Evolutionary conservation across 257 asterid genomes (phyloP).

Genomic region (Lavandula angustifolia): DNA sequence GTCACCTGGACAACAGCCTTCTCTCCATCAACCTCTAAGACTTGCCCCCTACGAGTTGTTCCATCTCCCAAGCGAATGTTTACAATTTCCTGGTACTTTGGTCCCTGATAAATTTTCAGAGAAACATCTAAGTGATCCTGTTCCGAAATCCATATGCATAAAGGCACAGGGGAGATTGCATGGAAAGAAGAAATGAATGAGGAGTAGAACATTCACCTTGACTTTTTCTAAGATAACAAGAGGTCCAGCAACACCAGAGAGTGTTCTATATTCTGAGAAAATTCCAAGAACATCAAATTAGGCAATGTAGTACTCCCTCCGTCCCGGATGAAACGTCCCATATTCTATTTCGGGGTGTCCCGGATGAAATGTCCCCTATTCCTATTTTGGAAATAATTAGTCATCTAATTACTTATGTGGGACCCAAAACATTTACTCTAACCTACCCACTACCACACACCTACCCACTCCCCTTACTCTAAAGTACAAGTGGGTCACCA

Average conservation of each 20-base stretch:
- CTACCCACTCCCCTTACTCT: too few species aligned
- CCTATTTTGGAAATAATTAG: too few species aligned
- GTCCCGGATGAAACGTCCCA: too few species aligned
- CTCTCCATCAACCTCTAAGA: constrained; percentile 96
- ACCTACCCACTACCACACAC: too few species aligned
- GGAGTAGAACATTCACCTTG: constrained; percentile 52
- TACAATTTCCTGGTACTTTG: constrained; percentile 93
- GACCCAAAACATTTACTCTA: too few species aligned
- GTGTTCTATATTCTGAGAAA: constrained; percentile 80
- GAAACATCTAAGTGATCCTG: constrained; percentile 19
- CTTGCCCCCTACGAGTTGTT: constrained; percentile 92
- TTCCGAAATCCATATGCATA: constrained; percentile 15
- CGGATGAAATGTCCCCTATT: too few species aligned
- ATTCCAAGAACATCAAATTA: constrained; percentile 13
- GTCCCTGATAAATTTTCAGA: constrained; percentile 59
- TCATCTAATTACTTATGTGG: too few species aligned
- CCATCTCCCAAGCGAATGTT: constrained; percentile 96
- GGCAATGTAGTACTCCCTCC: too few species aligned
- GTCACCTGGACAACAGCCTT: constrained; percentile 95
- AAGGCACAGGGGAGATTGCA: neutral
- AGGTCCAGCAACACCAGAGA: constrained; percentile 97
- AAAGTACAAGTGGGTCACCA: too few species aligned
- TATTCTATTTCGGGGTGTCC: too few species aligned
- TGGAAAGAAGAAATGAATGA: constrained; percentile 20
- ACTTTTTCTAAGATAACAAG: constrained; percentile 93